A percentile compares a stretch with the other conserved stretches of the same genome.
Conservation (phyloP, 805 yeast genomes). For the Martiniozyma abietophila region DNA sequence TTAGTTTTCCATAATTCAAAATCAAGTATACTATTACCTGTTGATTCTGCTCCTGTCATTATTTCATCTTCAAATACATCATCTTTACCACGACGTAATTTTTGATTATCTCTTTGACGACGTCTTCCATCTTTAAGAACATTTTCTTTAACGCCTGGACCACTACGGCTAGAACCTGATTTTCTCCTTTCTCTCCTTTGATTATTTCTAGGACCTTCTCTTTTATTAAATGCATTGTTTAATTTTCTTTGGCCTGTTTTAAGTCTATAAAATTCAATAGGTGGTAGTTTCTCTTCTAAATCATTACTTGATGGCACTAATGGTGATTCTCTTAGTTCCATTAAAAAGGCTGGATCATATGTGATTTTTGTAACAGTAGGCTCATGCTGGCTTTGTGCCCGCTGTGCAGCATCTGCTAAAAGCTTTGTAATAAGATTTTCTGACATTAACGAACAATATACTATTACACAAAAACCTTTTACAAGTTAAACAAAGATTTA, state of each 20-base stretch:
- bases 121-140: conserved; percentile 8
- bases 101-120: conserved; percentile 15
- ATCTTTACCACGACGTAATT: conserved; percentile 17
- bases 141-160: background rate
- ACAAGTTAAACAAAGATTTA: too few species aligned
- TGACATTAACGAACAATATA: too few species aligned
- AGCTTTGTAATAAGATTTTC: conserved; percentile 22
- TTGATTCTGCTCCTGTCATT: conserved; percentile 29
- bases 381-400: conserved; percentile 21
- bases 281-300: conserved; percentile 33
- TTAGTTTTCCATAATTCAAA: conserved; percentile 51
- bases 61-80: conserved; percentile 17
- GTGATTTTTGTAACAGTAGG: background rate
- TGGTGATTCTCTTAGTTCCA: conserved; percentile 8
- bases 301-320: conserved; percentile 6
- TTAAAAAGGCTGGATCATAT: conserved; percentile 6
- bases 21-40: conserved; percentile 47
- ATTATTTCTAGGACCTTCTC: conserved; percentile 4
- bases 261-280: conserved; percentile 39
- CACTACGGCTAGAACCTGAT: conserved; percentile 7
- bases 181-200: conserved; percentile 15
- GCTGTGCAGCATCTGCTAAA: conserved; percentile 27
- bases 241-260: conserved; percentile 11
- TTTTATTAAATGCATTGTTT: background rate
- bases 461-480: too few species aligned